Evolutionary conservation across 2,329 filamentous ascomycete genomes (phyloP).

Genomic region (Diplodia scrobiculata): DNA sequence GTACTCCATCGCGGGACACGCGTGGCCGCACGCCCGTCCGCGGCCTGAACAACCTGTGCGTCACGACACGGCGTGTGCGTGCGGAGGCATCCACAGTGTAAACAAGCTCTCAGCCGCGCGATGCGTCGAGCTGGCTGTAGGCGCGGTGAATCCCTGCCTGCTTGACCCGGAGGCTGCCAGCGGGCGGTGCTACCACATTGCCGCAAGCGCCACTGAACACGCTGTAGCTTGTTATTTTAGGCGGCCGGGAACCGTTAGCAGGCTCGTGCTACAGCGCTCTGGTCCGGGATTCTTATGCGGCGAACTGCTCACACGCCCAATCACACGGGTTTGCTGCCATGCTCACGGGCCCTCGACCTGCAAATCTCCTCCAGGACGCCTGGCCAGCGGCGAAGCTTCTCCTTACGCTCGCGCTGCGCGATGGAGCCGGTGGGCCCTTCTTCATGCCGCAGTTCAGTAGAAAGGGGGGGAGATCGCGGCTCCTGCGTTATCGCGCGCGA

Average conservation of each 20-base stretch:
- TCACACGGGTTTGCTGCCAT: not conserved
- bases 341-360: constrained; percentile 1
- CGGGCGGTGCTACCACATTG: constrained; percentile 27
- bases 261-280: constrained; percentile 24
- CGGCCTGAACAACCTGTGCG: constrained; percentile 5
- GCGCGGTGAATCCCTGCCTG: constrained; percentile 11
- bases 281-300: constrained; percentile 16
- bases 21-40: constrained; percentile 14
- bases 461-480: constrained; percentile 22
- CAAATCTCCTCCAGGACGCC: constrained; percentile 26
- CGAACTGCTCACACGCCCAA: constrained; percentile 18
- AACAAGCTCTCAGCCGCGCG: not conserved
- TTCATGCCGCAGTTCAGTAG: constrained; percentile 11
- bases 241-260: constrained; percentile 26
- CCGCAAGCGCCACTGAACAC: constrained; percentile 26
- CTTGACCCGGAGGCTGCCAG: constrained; percentile 21
- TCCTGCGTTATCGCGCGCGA: constrained; percentile 19
- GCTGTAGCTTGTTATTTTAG: constrained; percentile 28
- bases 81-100: not conserved
- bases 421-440: constrained; percentile 20
- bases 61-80: constrained; percentile 6
- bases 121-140: constrained; percentile 11
- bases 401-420: constrained; percentile 24
- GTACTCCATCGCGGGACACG: constrained; percentile 10
- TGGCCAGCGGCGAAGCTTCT: constrained; percentile 16